Conservation (phyloP, 805 yeast genomes). For the Candida odintsovae region DNA sequence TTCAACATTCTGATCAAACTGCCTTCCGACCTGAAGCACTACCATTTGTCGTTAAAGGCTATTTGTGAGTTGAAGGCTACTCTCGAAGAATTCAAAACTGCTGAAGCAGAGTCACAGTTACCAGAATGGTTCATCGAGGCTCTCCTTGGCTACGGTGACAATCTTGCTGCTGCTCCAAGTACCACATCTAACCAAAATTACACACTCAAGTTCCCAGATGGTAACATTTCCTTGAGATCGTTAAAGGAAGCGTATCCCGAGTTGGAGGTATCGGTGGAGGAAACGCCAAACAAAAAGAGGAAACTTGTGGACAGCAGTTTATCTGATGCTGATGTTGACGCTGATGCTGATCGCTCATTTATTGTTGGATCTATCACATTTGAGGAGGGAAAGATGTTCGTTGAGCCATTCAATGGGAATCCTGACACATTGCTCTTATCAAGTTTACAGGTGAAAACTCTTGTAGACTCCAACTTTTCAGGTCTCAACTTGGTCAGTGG, state of each 20-base stretch:
- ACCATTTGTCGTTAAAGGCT: neutral
- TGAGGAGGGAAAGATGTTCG: neutral
- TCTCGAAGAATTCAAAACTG: neutral
- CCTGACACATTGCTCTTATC: neutral
- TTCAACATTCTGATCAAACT: constrained; percentile 25
- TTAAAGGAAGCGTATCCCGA: neutral
- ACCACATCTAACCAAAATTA: neutral
- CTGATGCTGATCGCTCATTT: neutral
- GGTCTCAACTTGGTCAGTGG: constrained; percentile 44
- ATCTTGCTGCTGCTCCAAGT: constrained; percentile 2
- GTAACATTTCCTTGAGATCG: neutral
- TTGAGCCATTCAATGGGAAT: neutral
- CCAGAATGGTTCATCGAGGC: constrained; percentile 32
- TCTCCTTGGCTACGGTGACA: constrained; percentile 28
- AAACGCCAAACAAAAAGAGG: constrained; percentile 6
- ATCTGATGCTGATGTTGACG: neutral
- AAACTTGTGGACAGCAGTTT: neutral
- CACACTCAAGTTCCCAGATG: neutral
- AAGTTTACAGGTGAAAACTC: neutral
- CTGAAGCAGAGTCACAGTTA: neutral
- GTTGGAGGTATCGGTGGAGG: neutral
- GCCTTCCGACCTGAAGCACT: constrained; percentile 3
- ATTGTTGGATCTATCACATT: neutral
- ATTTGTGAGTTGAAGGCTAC: constrained; percentile 4
- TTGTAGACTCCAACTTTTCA: constrained; percentile 24